Conservation (phyloP, 306 rosid species). For the Prunus armeniaca region DNA sequence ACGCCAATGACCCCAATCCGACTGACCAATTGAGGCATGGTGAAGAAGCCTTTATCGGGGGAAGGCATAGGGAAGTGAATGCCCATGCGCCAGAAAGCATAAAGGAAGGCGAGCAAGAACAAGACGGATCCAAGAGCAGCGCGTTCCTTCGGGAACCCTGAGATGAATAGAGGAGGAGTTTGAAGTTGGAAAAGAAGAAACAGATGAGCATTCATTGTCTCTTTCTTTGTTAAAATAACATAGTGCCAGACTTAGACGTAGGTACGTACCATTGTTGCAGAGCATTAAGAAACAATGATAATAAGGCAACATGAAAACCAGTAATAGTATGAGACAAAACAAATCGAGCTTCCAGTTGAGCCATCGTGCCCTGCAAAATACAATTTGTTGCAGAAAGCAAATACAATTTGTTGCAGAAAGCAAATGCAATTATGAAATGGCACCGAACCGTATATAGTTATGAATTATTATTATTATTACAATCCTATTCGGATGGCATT, state of each 20-base stretch:
- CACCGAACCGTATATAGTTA: neutral
- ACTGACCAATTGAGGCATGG: conserved; percentile 93
- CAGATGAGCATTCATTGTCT: neutral
- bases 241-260: neutral
- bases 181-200: neutral
- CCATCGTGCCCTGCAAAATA: conserved; percentile 60
- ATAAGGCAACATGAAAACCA: conserved; percentile 84
- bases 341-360: conserved; percentile 92
- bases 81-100: conserved; percentile 95
- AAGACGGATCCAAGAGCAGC: conserved; percentile 76
- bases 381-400: neutral
- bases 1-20: conserved; percentile 96
- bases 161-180: neutral
- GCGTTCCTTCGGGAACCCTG: conserved; percentile 67
- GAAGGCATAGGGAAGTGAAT: conserved; percentile 98
- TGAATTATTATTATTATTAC: too few relatives aligned
- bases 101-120: conserved; percentile 81
- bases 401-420: neutral
- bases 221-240: too few relatives aligned
- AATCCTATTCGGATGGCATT: too few relatives aligned
- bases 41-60: conserved; percentile 90
- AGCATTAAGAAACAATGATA: conserved; percentile 96
- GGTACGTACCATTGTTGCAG: conserved; percentile 47
- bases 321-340: conserved; percentile 73
- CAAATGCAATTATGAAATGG: neutral